Evolutionary conservation across 306 rosid species (phyloP), one percentile per base, ranked within the genome.

Genomic region (Cyamopsis tetragonoloba): DNA sequence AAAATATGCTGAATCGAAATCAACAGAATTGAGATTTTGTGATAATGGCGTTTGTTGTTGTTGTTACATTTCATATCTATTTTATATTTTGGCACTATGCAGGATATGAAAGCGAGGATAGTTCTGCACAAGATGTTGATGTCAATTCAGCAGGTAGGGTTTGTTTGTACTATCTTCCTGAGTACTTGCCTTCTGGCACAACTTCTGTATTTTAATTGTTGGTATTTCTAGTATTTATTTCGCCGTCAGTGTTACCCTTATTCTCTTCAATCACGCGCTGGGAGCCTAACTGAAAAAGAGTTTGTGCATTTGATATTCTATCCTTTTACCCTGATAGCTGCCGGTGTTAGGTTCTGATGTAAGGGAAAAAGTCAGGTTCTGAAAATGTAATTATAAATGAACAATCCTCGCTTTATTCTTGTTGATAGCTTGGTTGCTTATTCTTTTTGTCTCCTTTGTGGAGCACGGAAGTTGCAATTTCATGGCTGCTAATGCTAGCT

Each of bases 31-130:
- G 39, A 22, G 55, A 56, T 30, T 64, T 48, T 28, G 38, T 35
- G 50, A 2, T 37, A 4, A 18, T n/a, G 12, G 7, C 62, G 51
- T 24, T 74, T 27, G 35, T 23, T 18, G 43, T 32, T 59, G 6
- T 35, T 37, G 13, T 66, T 51, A 6, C 60, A 51, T 18, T 7
- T 47, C 59, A 49, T 12, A 1, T 37, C 18, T 19, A 13, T 19
- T 27, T 12, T 19, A 2, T 66, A 35, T 20, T 37, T 39, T 62
- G 60, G n/a, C 35, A 19, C 57, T 4, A 62, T 79, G 56, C 79
- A 86, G 96, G 98, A 62, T 85, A 85, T 78, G 64, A 67, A 69
- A 80, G 87, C 54, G 98, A 85, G 84, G 96, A 89, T 72, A 66
- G 86, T 84, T 87, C 95, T 20, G 87, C 56, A 32, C 77, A 80